A percentile compares a stretch with the other conserved stretches of the same genome.
Conservation (phyloP, 2,329 filamentous ascomycete genomes). For the Corynespora cassiicola region DNA sequence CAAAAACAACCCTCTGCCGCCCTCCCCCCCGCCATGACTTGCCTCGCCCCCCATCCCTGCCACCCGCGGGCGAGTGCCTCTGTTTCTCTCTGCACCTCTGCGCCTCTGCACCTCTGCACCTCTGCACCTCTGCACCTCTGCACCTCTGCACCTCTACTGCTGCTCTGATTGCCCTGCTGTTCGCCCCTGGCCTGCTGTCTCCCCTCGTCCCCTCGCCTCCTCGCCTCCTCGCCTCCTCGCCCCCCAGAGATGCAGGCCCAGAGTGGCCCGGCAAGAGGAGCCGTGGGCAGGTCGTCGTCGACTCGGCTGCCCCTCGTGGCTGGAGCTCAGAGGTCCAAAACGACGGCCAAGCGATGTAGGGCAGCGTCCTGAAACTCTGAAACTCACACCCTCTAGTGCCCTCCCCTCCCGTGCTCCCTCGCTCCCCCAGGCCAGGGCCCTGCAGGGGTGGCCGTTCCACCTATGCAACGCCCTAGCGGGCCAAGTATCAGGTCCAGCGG, state of each 20-base stretch:
- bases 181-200: conserved; percentile 6
- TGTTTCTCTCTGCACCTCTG: conserved; percentile 3
- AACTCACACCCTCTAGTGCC: conserved; percentile 28
- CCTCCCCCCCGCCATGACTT: conserved; percentile 9
- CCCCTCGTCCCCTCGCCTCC: too few relatives aligned
- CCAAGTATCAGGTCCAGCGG: conserved; percentile 23
- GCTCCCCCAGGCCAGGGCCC: too few relatives aligned
- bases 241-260: too few relatives aligned
- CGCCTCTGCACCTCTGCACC: background rate
- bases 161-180: conserved; percentile 7
- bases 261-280: background rate
- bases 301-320: conserved; percentile 5
- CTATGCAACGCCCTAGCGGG: conserved; percentile 42
- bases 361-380: conserved; percentile 40
- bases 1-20: conserved; percentile 25
- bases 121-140: conserved; percentile 1
- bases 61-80: background rate
- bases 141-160: background rate
- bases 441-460: conserved; percentile 43
- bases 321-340: conserved; percentile 6
- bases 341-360: conserved; percentile 29
- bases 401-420: conserved; percentile 18
- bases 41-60: background rate
- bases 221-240: too few relatives aligned
- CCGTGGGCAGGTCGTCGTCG: conserved; percentile 1